Conservation (phyloP, 768 basidiomycete genomes). For the Amylocystis lapponica region DNA sequence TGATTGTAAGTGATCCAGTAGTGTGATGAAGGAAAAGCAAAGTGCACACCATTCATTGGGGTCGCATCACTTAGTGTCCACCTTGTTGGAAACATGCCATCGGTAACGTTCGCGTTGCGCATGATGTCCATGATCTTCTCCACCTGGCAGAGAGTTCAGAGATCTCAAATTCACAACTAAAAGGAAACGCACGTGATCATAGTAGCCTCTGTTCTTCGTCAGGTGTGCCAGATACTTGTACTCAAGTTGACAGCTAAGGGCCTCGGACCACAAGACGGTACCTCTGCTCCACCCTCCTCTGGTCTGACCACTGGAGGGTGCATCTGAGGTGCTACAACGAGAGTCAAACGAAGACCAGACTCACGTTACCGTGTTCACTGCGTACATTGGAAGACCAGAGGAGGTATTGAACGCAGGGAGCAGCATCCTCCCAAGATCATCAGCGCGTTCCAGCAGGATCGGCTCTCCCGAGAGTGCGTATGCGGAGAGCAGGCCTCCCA, state of each 20-base stretch:
- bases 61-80: constrained; percentile 12
- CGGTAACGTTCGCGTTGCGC: constrained; percentile 13
- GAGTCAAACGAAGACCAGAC: constrained; percentile 8
- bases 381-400: constrained; percentile 65
- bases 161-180: neutral
- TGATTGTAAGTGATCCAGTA: neutral
- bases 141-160: constrained; percentile 30
- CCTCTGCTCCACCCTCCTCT: constrained; percentile 32
- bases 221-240: constrained; percentile 81
- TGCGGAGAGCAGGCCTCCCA: constrained; percentile 82
- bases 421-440: constrained; percentile 71
- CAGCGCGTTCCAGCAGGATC: constrained; percentile 61
- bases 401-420: constrained; percentile 67
- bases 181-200: constrained; percentile 45
- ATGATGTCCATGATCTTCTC: constrained; percentile 46
- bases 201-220: constrained; percentile 64
- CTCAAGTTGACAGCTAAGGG: constrained; percentile 79
- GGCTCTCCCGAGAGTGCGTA: constrained; percentile 67
- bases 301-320: constrained; percentile 31
- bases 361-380: constrained; percentile 61
- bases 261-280: constrained; percentile 55
- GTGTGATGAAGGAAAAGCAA: neutral
- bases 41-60: constrained; percentile 13
- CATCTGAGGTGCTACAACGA: neutral
- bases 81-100: constrained; percentile 17